phyloP scores from a whole-genome alignment of 164 flowering plant species.

The Liquidambar formosana region DNA sequence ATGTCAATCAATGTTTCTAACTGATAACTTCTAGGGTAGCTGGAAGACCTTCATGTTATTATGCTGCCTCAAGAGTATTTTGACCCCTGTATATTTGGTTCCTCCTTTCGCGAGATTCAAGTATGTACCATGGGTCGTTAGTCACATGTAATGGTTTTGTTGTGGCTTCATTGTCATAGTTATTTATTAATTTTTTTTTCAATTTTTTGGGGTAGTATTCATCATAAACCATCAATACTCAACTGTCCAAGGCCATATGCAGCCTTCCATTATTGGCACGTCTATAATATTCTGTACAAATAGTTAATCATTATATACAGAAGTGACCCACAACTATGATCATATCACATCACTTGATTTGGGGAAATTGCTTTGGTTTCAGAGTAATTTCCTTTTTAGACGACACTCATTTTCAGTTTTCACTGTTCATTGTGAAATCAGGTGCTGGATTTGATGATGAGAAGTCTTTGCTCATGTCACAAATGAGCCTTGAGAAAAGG shows the following conservation, averaged over 20 bases:
- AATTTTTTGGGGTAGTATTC: neutral
- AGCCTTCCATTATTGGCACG: neutral
- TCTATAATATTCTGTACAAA: neutral
- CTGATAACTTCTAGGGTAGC: neutral
- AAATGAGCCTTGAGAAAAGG: conserved; percentile 79
- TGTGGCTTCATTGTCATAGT: no score
- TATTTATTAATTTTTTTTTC: neutral
- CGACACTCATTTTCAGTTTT: neutral
- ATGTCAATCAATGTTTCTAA: neutral
- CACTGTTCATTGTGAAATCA: conserved; percentile 10
- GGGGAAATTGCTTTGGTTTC: neutral
- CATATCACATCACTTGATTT: neutral
- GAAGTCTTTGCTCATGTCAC: conserved; percentile 80
- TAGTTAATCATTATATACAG: neutral
- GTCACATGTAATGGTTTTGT: no score
- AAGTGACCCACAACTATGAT: neutral
- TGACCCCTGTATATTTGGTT: neutral
- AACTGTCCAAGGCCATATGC: no score
- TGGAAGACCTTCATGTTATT: neutral
- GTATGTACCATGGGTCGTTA: no score
- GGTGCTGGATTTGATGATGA: conserved; percentile 83
- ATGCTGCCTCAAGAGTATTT: neutral
- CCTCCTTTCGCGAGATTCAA: neutral
- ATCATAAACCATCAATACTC: neutral
- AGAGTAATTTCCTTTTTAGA: neutral